phyloP scores from a whole-genome alignment of 2,329 filamentous ascomycete genomes.

The Botryotinia narcissicola region DNA sequence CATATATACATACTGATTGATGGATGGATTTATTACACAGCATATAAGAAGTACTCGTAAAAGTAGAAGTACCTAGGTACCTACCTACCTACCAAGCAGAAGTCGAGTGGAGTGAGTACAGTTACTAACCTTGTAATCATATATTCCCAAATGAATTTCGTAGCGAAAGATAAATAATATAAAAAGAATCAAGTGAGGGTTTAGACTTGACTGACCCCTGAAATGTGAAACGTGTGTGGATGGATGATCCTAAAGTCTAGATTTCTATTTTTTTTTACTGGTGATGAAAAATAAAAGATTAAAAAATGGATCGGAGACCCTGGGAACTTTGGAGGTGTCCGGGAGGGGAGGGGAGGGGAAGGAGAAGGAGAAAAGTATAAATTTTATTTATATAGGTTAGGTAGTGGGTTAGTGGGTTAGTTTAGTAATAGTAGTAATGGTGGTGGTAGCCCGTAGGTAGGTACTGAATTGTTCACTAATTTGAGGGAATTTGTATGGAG shows the following conservation, averaged over 20 bases:
- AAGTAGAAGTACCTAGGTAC: too few species aligned
- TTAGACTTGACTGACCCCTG: background rate
- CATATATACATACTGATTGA: too few species aligned
- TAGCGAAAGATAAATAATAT: background rate
- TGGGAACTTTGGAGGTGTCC: background rate
- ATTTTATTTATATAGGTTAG: too few species aligned
- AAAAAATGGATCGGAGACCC: background rate
- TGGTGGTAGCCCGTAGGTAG: background rate
- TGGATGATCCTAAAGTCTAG: slow-evolving; percentile 8
- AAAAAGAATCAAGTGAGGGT: background rate
- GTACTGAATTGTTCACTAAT: background rate
- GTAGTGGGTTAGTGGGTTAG: too few species aligned
- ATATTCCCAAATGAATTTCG: background rate
- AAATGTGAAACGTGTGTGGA: slow-evolving; percentile 4
- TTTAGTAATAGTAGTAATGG: too few species aligned
- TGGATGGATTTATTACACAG: too few species aligned
- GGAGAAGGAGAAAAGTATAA: background rate
- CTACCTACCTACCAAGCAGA: too few species aligned
- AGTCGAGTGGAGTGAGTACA: too few species aligned
- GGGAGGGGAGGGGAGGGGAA: too few species aligned
- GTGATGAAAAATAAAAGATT: background rate
- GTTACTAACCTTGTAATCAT: too few species aligned
- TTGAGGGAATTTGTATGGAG: background rate
- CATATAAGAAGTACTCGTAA: too few species aligned
- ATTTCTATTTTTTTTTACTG: background rate